These are phyloP conservation scores for Tirmania nivea DNA, from an alignment of 495 filamentous ascomycete species.

Conservation along the genomic window DNA sequence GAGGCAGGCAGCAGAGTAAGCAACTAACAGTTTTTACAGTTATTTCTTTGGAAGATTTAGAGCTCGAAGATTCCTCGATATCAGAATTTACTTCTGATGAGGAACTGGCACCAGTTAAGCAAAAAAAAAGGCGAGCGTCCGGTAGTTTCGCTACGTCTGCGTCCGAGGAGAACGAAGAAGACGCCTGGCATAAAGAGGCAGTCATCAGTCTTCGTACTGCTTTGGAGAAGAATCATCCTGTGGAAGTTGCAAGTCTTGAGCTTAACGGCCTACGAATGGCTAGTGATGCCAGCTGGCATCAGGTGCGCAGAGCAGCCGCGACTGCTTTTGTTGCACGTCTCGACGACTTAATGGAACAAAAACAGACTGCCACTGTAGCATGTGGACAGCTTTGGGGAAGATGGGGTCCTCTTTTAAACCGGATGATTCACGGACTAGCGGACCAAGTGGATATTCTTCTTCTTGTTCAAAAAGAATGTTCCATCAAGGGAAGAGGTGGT, in stretches of 20 bases:
- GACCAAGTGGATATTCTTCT: conserved; percentile 75
- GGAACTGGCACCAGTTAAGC: conserved; percentile 11
- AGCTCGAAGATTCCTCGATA: conserved; percentile 56
- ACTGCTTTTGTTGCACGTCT: conserved; percentile 67
- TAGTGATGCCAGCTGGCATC: conserved; percentile 67
- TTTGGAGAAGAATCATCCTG: conserved; percentile 45
- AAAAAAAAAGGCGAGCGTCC: neutral
- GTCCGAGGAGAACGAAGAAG: conserved; percentile 38
- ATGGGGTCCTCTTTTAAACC: conserved; percentile 28
- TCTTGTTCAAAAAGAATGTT: conserved; percentile 57
- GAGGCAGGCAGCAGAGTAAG: neutral
- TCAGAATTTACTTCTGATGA: conserved; percentile 40
- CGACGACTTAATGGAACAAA: conserved; percentile 40
- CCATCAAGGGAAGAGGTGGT: conserved; percentile 32
- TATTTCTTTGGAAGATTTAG: conserved; percentile 30
- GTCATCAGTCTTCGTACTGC: conserved; percentile 64
- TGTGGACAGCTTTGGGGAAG: conserved; percentile 41
- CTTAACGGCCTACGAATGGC: conserved; percentile 73
- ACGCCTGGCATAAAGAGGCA: conserved; percentile 71
- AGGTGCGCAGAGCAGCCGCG: conserved; percentile 68
- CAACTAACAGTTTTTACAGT: too few species aligned
- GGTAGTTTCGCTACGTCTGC: conserved; percentile 11
- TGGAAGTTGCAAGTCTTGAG: conserved; percentile 75
- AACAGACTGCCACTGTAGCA: conserved; percentile 31
- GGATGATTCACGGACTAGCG: conserved; percentile 30